Conservation (phyloP, 306 rosid genomes). For the Senna tora region DNA sequence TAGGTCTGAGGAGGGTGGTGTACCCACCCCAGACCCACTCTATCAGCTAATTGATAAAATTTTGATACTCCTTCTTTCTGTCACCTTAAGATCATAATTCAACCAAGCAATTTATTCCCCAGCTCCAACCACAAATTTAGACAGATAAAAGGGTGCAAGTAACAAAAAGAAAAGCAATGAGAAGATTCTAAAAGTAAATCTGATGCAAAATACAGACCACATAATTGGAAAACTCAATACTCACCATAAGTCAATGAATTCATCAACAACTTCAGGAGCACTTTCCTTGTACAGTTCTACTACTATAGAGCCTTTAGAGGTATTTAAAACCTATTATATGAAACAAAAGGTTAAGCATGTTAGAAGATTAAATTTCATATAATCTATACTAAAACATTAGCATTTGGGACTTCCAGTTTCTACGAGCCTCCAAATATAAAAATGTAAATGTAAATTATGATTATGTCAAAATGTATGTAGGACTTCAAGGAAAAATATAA, state of each 20-base stretch:
- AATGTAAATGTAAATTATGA: no score
- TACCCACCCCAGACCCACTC: no score
- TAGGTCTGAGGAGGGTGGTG: no score
- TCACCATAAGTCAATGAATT: conserved; percentile 95
- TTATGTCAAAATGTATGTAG: neutral
- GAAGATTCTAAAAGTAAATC: conserved; percentile 17
- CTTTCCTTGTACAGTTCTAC: conserved; percentile 82
- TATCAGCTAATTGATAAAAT: no score
- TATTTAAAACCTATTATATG: conserved; percentile 65
- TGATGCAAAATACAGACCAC: neutral
- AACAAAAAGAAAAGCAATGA: conserved; percentile 26
- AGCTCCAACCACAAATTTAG: conserved; percentile 24
- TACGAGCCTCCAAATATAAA: no score
- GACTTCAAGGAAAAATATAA: neutral
- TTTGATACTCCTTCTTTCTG: no score
- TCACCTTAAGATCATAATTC: neutral
- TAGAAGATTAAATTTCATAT: conserved; percentile 9
- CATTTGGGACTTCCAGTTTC: no score
- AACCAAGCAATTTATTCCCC: conserved; percentile 18
- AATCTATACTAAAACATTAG: neutral
- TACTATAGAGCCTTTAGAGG: conserved; percentile 79
- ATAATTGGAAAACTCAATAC: conserved; percentile 42
- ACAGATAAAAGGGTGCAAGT: conserved; percentile 1
- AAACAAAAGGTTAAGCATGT: conserved; percentile 13
- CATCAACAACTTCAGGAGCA: conserved; percentile 96